phyloP scores from a whole-genome alignment of 2,329 filamentous ascomycete species.

The Ophiocordyceps australis region DNA sequence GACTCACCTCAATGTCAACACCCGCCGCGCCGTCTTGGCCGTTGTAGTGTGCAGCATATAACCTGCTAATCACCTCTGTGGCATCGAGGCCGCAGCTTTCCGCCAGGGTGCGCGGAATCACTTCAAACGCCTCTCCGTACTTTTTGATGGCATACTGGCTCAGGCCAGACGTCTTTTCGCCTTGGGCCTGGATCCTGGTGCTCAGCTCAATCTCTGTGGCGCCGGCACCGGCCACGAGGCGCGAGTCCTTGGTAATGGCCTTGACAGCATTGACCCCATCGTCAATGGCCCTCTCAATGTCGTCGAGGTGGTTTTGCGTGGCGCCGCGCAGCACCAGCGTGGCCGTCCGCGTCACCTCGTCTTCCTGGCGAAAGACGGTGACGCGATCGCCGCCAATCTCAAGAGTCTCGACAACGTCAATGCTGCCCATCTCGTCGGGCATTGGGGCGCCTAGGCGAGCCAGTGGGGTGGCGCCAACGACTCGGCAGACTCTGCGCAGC shows the following conservation, averaged over 20 bases:
- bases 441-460: slow-evolving; percentile 91
- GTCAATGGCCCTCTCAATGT: slow-evolving; percentile 90
- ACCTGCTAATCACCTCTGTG: slow-evolving; percentile 81
- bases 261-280: slow-evolving; percentile 98
- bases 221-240: slow-evolving; percentile 84
- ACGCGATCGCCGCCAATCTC: slow-evolving; percentile 97
- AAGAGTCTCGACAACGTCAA: slow-evolving; percentile 90
- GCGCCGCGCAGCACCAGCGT: slow-evolving; percentile 89
- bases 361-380: slow-evolving; percentile 94
- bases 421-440: slow-evolving; percentile 97
- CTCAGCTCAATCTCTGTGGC: slow-evolving; percentile 89
- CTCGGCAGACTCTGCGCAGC: slow-evolving; percentile 81
- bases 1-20: slow-evolving; percentile 70
- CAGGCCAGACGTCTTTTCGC: slow-evolving; percentile 82
- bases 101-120: slow-evolving; percentile 81
- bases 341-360: slow-evolving; percentile 78
- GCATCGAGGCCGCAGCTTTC: slow-evolving; percentile 92
- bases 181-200: slow-evolving; percentile 76
- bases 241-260: slow-evolving; percentile 84
- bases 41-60: slow-evolving; percentile 88
- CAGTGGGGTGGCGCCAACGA: slow-evolving; percentile 91
- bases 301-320: slow-evolving; percentile 95
- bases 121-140: slow-evolving; percentile 93
- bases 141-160: slow-evolving; percentile 96
- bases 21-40: slow-evolving; percentile 79